Conservation (phyloP, 805 yeast species). For the Barnettozyma vustinii region DNA sequence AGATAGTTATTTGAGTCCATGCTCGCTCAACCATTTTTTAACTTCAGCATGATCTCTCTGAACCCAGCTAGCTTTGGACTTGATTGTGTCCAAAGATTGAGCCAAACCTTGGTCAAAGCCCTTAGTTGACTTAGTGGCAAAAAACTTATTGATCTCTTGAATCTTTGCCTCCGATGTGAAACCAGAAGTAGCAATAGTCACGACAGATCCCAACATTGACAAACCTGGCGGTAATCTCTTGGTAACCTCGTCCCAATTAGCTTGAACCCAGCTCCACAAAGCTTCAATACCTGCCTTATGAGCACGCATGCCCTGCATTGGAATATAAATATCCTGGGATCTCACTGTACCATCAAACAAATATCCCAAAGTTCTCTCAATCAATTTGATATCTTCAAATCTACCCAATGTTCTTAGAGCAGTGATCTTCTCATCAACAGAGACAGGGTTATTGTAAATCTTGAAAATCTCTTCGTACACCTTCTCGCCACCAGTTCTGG, state of each 20-base stretch:
- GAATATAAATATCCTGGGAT: constrained; percentile 72
- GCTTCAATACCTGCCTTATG: constrained; percentile 61
- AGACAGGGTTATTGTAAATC: constrained; percentile 55
- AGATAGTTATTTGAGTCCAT: constrained; percentile 20
- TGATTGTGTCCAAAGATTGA: constrained; percentile 56
- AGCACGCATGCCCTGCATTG: constrained; percentile 66
- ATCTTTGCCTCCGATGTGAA: constrained; percentile 53
- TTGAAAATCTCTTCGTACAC: constrained; percentile 58
- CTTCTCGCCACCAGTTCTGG: constrained; percentile 54
- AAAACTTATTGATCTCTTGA: constrained; percentile 46
- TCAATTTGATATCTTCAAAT: constrained; percentile 46
- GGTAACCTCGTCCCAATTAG: constrained; percentile 66
- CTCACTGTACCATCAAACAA: constrained; percentile 55
- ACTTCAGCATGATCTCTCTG: constrained; percentile 47
- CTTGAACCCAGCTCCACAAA: constrained; percentile 67
- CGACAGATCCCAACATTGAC: constrained; percentile 73
- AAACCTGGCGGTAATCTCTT: constrained; percentile 74
- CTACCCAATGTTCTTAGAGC: constrained; percentile 69
- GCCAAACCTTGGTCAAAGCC: constrained; percentile 63
- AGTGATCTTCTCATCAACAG: constrained; percentile 61
- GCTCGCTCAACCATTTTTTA: constrained; percentile 41
- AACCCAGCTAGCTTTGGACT: constrained; percentile 54
- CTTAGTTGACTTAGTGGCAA: constrained; percentile 48
- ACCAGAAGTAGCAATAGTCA: constrained; percentile 54
- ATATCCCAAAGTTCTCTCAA: constrained; percentile 50